A percentile compares a stretch with the other conserved stretches of the same genome.
phyloP scores from a whole-genome alignment of 2,329 filamentous ascomycete genomes.

The Fusarium graminum region DNA sequence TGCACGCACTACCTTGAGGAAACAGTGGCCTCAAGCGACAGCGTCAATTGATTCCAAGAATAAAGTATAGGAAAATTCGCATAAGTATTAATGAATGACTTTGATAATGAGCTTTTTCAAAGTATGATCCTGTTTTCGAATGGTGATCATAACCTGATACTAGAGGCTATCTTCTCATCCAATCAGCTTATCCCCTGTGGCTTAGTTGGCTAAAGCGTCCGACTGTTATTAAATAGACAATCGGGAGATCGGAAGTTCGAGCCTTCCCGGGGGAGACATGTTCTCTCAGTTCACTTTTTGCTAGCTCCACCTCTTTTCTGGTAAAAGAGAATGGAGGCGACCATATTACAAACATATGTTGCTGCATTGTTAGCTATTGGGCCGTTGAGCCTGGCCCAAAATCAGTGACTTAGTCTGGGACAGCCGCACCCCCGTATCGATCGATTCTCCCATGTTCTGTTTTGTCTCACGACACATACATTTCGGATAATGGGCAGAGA shows the following conservation, averaged over 20 bases:
- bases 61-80: not conserved
- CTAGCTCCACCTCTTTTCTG: not conserved
- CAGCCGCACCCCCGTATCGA: not conserved
- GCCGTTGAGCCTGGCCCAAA: not conserved
- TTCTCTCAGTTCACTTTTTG: conserved; percentile 1
- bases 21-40: not conserved
- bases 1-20: not conserved
- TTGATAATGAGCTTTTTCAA: too few species aligned
- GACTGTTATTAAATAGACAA: conserved; percentile 46
- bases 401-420: not conserved
- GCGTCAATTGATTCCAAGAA: not conserved
- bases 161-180: not conserved
- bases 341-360: not conserved
- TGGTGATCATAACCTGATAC: not conserved
- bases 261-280: conserved; percentile 47
- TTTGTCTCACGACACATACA: too few species aligned
- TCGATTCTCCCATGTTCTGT: too few species aligned
- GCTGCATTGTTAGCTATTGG: not conserved
- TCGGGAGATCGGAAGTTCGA: conserved; percentile 51
- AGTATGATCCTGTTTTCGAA: too few species aligned
- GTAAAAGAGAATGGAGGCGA: too few species aligned
- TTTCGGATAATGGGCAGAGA: too few species aligned
- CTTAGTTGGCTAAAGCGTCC: conserved; percentile 47
- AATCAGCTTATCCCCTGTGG: conserved; percentile 43
- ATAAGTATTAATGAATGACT: not conserved